Evolutionary conservation across 345 rosid genomes (phyloP).

Genomic region (Gossypium australe): DNA sequence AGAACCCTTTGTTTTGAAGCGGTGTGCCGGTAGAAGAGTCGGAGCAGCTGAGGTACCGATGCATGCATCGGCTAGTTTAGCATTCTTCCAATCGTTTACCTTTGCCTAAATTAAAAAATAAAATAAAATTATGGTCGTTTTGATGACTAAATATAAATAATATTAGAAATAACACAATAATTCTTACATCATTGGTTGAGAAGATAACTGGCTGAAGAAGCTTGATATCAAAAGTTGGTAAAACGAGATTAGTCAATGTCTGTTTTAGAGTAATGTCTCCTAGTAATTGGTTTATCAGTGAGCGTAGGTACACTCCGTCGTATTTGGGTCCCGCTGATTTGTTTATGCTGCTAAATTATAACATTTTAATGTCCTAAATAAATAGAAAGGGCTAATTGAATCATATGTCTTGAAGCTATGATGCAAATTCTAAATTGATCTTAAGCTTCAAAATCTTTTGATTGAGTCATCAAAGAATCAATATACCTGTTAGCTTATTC

Average conservation of each 20-base stretch:
- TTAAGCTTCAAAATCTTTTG: too few relatives aligned
- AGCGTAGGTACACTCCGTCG: slow-evolving; percentile 39
- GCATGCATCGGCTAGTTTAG: slow-evolving; percentile 45
- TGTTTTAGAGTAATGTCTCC: slow-evolving; percentile 28
- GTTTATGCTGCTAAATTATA: background rate
- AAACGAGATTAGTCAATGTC: slow-evolving; percentile 39
- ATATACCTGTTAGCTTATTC: too few relatives aligned
- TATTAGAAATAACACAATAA: background rate
- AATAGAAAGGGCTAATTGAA: background rate
- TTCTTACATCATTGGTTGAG: slow-evolving; percentile 33
- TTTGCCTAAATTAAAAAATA: slow-evolving; percentile 7
- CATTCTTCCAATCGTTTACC: slow-evolving; percentile 26
- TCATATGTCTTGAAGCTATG: too few relatives aligned
- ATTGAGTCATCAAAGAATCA: too few relatives aligned
- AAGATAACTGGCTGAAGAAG: slow-evolving; percentile 47
- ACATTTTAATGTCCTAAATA: background rate
- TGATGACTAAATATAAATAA: background rate
- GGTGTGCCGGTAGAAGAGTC: slow-evolving; percentile 41
- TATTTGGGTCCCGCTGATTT: slow-evolving; percentile 37
- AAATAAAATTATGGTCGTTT: background rate
- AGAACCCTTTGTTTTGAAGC: slow-evolving; percentile 23
- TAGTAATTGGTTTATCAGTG: slow-evolving; percentile 27
- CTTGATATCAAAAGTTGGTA: slow-evolving; percentile 52
- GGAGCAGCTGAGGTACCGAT: slow-evolving; percentile 64
- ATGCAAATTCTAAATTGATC: too few relatives aligned